Conservation (phyloP, 768 basidiomycete species). For the Kockovaella imperatae region DNA sequence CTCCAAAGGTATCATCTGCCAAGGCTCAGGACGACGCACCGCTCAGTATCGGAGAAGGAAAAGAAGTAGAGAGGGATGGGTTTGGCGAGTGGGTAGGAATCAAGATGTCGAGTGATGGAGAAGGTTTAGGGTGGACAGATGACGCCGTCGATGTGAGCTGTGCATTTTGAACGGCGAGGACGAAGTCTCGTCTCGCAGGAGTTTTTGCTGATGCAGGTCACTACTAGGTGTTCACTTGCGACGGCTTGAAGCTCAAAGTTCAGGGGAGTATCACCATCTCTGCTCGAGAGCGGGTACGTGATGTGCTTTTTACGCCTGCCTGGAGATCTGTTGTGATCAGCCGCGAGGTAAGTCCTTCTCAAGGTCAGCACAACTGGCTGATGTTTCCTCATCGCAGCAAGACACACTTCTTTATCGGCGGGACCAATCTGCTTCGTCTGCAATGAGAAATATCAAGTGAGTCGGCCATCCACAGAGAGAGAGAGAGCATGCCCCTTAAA, state of each 20-base stretch:
- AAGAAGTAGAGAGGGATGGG: conserved; percentile 29
- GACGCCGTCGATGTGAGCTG: conserved; percentile 25
- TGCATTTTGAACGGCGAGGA: not conserved
- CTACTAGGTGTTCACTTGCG: conserved; percentile 14
- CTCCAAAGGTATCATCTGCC: no score
- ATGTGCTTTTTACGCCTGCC: not conserved
- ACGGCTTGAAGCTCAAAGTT: conserved; percentile 14
- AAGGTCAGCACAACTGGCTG: not conserved
- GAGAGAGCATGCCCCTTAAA: no score
- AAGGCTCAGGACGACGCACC: conserved; percentile 1
- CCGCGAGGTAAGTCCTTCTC: conserved; percentile 5
- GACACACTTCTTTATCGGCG: not conserved
- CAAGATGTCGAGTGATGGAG: conserved; percentile 3
- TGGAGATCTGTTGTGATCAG: conserved; percentile 2
- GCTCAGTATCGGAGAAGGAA: conserved; percentile 23
- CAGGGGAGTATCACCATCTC: conserved; percentile 7
- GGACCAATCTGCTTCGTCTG: no score
- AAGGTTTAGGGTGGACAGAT: conserved; percentile 15
- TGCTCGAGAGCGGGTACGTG: not conserved
- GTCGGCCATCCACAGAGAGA: no score
- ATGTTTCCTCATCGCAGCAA: not conserved
- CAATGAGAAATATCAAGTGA: no score
- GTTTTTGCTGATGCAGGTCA: not conserved
- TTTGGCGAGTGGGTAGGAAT: conserved; percentile 22
- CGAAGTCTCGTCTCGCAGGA: no score